phyloP scores from a whole-genome alignment of 768 basidiomycete genomes.

The Lactarius sp. region DNA sequence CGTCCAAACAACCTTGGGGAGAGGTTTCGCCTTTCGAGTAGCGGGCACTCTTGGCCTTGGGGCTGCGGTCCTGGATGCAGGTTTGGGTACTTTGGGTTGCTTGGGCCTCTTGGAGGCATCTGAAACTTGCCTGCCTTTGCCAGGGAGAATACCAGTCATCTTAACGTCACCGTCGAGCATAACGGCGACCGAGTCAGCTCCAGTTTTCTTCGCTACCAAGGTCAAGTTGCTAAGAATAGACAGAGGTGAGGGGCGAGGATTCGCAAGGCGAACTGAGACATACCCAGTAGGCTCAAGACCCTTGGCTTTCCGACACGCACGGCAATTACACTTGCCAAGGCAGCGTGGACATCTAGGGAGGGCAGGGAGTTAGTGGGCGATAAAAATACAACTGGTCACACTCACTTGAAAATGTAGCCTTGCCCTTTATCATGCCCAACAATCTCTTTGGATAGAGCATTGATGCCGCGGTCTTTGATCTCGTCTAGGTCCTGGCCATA shows the following conservation, averaged over 20 bases:
- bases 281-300: slow-evolving; percentile 60
- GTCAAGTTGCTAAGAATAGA: slow-evolving; percentile 36
- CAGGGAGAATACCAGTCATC: slow-evolving; percentile 32
- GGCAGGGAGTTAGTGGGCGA: slow-evolving; percentile 19
- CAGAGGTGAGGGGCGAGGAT: neutral
- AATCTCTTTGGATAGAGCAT: slow-evolving; percentile 23
- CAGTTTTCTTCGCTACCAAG: slow-evolving; percentile 36
- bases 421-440: slow-evolving; percentile 31
- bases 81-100: slow-evolving; percentile 26
- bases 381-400: slow-evolving; percentile 6
- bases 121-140: slow-evolving; percentile 27
- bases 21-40: slow-evolving; percentile 28
- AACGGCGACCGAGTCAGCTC: slow-evolving; percentile 37
- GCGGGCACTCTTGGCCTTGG: slow-evolving; percentile 21
- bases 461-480: slow-evolving; percentile 32
- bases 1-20: slow-evolving; percentile 54
- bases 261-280: slow-evolving; percentile 25
- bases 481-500: slow-evolving; percentile 51
- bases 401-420: slow-evolving; percentile 52
- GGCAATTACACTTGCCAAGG: slow-evolving; percentile 61
- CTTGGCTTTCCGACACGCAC: slow-evolving; percentile 56
- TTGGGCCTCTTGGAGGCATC: slow-evolving; percentile 24
- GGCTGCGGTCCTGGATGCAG: slow-evolving; percentile 11
- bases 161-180: slow-evolving; percentile 34
- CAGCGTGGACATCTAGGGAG: slow-evolving; percentile 62